These are phyloP conservation scores for Aspergillus udagawae DNA, from an alignment of 2,329 filamentous ascomycete genomes.

Conservation along the genomic window DNA sequence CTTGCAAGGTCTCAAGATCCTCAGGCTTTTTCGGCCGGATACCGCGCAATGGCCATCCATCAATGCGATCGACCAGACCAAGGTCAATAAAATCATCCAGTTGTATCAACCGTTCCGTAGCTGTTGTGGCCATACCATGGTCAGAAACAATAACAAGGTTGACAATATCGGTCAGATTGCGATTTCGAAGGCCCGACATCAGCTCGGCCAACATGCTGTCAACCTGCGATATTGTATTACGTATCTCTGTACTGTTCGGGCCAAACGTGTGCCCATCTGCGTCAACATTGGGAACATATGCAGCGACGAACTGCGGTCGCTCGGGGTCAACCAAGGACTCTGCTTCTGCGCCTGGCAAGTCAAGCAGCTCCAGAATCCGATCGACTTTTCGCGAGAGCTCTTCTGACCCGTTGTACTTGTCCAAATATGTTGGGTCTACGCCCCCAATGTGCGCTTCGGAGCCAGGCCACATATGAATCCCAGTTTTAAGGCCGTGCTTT, in stretches of 20 bases:
- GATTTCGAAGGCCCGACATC: conserved; percentile 68
- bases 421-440: conserved; percentile 74
- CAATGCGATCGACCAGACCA: conserved; percentile 71
- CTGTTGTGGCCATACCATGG: conserved; percentile 96
- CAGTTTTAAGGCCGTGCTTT: conserved; percentile 69
- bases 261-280: conserved; percentile 81
- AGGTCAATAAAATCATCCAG: conserved; percentile 84
- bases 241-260: conserved; percentile 91
- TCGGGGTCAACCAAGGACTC: conserved; percentile 49
- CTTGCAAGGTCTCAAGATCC: conserved; percentile 66
- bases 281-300: conserved; percentile 93
- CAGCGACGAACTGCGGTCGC: conserved; percentile 85
- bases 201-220: conserved; percentile 78
- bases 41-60: conserved; percentile 92
- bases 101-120: conserved; percentile 74
- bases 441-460: conserved; percentile 79
- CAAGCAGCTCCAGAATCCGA: conserved; percentile 76
- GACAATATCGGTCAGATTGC: conserved; percentile 84
- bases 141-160: conserved; percentile 97
- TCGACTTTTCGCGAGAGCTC: conserved; percentile 69
- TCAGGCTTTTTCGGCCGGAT: conserved; percentile 70
- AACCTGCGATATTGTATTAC: conserved; percentile 69
- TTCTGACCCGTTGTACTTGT: conserved; percentile 80
- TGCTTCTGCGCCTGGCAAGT: conserved; percentile 70
- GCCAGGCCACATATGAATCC: conserved; percentile 98